These are phyloP conservation scores for Primulina huaijiensis DNA, from an alignment of 257 asterid genomes.

Conservation along the genomic window DNA sequence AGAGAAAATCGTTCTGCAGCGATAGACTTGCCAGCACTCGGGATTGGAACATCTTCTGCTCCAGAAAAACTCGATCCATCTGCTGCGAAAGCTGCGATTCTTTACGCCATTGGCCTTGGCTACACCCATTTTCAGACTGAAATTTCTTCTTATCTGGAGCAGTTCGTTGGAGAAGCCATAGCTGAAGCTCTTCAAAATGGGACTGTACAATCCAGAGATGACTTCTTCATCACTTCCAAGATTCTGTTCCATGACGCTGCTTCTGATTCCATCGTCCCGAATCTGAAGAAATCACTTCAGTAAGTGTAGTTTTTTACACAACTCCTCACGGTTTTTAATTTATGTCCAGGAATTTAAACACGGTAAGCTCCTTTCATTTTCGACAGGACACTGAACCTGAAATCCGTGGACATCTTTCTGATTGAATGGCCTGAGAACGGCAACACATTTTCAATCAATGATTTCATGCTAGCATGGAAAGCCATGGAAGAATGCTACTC, in stretches of 20 bases:
- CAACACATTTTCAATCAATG: neutral
- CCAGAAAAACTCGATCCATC: neutral
- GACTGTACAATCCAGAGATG: slow-evolving; percentile 14
- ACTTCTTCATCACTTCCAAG: slow-evolving; percentile 18
- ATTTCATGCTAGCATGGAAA: slow-evolving; percentile 6
- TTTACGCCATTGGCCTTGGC: slow-evolving; percentile 20
- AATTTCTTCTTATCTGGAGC: neutral
- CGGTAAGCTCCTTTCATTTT: neutral
- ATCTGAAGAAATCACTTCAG: slow-evolving; percentile 12
- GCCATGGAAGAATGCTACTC: slow-evolving; percentile 21
- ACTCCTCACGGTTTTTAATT: neutral
- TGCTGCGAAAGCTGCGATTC: slow-evolving; percentile 1
- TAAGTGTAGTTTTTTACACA: neutral
- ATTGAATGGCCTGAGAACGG: neutral
- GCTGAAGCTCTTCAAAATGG: slow-evolving; percentile 13
- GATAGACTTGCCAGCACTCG: slow-evolving; percentile 2
- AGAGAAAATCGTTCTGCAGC: neutral
- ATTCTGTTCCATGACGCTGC: neutral
- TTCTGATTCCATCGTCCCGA: neutral
- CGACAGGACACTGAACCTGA: slow-evolving; percentile 6
- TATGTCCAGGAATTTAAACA: neutral
- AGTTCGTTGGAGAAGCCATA: slow-evolving; percentile 20
- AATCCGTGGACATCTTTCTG: slow-evolving; percentile 5
- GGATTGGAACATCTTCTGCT: slow-evolving; percentile 2
- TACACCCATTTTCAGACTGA: slow-evolving; percentile 14